Evolutionary conservation across 306 rosid genomes (phyloP).

Genomic region (Erythrophleum fordii): DNA sequence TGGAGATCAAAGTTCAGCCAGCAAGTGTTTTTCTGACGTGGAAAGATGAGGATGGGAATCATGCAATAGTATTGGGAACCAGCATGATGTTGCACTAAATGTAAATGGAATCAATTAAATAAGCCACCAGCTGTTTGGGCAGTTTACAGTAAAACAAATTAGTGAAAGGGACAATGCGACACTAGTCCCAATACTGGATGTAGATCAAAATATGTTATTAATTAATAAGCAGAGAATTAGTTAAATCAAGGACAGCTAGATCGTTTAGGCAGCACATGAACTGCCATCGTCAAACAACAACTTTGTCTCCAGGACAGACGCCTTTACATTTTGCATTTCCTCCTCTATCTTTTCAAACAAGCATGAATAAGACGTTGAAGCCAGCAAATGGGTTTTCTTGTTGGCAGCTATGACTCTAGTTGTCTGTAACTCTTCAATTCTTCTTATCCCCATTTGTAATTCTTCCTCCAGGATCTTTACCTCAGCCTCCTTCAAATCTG

Average conservation of each 20-base stretch:
- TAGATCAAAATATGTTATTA: too few relatives aligned
- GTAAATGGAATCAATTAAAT: neutral
- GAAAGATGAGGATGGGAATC: too few relatives aligned
- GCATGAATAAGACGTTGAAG: constrained; percentile 41
- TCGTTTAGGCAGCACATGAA: constrained; percentile 47
- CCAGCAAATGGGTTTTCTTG: constrained; percentile 51
- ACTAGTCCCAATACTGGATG: too few relatives aligned
- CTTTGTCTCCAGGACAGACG: constrained; percentile 65
- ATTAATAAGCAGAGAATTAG: constrained; percentile 10
- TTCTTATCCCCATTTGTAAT: constrained; percentile 46
- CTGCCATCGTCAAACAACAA: constrained; percentile 55
- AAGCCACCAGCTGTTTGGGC: neutral
- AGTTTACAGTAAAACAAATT: neutral
- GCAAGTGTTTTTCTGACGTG: too few relatives aligned
- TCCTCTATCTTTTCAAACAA: constrained; percentile 60
- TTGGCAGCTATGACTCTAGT: constrained; percentile 54
- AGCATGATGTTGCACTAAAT: too few relatives aligned
- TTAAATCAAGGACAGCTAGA: constrained; percentile 24
- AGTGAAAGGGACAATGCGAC: neutral
- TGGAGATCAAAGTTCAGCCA: too few relatives aligned
- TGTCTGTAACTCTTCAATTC: constrained; percentile 52
- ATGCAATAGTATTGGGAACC: too few relatives aligned
- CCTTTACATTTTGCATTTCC: constrained; percentile 56
- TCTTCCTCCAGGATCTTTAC: constrained; percentile 67
- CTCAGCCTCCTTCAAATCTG: constrained; percentile 55